A percentile compares a stretch with the other conserved stretches of the same genome.
These are phyloP conservation scores for Tilletia indica DNA, from an alignment of 1,284 basidiomycete species.

Conservation along the genomic window DNA sequence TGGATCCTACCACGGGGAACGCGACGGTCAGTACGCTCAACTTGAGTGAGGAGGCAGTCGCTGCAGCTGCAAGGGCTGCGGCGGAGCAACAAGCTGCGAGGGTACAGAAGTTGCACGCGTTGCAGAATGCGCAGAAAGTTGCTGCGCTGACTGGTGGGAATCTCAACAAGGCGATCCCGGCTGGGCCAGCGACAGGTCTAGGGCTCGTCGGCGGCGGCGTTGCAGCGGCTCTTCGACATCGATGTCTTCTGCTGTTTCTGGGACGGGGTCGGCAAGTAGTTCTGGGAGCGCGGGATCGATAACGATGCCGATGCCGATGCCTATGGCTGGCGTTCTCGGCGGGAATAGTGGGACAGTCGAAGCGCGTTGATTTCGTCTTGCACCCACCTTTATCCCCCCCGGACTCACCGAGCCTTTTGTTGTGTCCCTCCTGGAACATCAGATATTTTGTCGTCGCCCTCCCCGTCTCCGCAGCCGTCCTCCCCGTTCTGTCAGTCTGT, in stretches of 20 bases:
- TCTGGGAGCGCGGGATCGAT: too few species aligned
- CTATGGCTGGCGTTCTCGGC: not conserved
- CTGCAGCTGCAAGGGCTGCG: conserved; percentile 48
- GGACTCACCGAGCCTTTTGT: too few species aligned
- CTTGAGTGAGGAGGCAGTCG: conserved; percentile 48
- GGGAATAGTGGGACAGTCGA: not conserved
- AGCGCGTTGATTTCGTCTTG: too few species aligned
- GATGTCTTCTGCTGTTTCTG: not conserved
- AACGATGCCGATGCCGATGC: not conserved
- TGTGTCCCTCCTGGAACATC: too few species aligned
- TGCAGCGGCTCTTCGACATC: not conserved
- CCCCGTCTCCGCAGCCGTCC: too few species aligned
- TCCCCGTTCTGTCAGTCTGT: too few species aligned
- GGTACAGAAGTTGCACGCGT: conserved; percentile 36
- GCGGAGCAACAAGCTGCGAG: conserved; percentile 29
- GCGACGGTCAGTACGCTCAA: conserved; percentile 50
- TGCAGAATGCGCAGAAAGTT: conserved; percentile 10
- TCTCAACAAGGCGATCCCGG: not conserved
- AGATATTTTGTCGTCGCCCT: too few species aligned
- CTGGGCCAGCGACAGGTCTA: not conserved
- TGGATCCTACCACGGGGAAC: conserved; percentile 47
- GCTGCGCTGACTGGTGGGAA: not conserved
- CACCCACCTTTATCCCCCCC: too few species aligned
- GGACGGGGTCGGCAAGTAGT: not conserved
- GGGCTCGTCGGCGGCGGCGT: not conserved